Percentiles rank a stretch among this genome's conserved stretches.
These are phyloP conservation scores for Tremella fuciformis DNA, from an alignment of 768 basidiomycete genomes.

Conservation along the genomic window DNA sequence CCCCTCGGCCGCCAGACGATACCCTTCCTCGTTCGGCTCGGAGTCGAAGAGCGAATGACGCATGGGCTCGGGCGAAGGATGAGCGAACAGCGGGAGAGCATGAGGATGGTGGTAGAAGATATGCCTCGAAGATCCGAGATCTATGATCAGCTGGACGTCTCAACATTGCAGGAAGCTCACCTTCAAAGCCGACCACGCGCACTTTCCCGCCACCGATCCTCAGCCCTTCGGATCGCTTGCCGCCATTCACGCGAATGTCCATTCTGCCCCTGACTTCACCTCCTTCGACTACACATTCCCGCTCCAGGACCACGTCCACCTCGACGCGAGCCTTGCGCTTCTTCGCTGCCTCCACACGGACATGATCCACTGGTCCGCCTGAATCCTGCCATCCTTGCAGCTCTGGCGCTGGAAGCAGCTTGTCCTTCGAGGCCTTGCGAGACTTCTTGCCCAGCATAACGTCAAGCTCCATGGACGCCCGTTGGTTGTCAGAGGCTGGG, in stretches of 20 bases:
- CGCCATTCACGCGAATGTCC: conserved; percentile 63
- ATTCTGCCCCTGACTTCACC: conserved; percentile 67
- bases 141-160: conserved; percentile 12
- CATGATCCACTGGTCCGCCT: conserved; percentile 54
- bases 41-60: conserved; percentile 40
- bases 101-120: conserved; percentile 77
- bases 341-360: conserved; percentile 58
- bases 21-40: conserved; percentile 52
- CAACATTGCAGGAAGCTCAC: conserved; percentile 39
- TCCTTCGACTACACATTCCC: conserved; percentile 75
- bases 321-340: conserved; percentile 66
- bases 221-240: conserved; percentile 60
- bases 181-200: conserved; percentile 80
- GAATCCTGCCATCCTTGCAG: conserved; percentile 20
- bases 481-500: conserved; percentile 40
- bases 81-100: conserved; percentile 53
- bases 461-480: conserved; percentile 44
- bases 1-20: conserved; percentile 61
- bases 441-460: conserved; percentile 45
- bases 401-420: conserved; percentile 42
- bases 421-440: conserved; percentile 30
- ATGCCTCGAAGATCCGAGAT: conserved; percentile 55
- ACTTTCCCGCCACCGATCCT: conserved; percentile 72
- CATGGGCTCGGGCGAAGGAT: conserved; percentile 49
- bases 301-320: conserved; percentile 74